A percentile compares a stretch with the other conserved stretches of the same genome.
Evolutionary conservation across 2,329 filamentous ascomycete species (phyloP).

Genomic region (Neonectria neomacrospora): DNA sequence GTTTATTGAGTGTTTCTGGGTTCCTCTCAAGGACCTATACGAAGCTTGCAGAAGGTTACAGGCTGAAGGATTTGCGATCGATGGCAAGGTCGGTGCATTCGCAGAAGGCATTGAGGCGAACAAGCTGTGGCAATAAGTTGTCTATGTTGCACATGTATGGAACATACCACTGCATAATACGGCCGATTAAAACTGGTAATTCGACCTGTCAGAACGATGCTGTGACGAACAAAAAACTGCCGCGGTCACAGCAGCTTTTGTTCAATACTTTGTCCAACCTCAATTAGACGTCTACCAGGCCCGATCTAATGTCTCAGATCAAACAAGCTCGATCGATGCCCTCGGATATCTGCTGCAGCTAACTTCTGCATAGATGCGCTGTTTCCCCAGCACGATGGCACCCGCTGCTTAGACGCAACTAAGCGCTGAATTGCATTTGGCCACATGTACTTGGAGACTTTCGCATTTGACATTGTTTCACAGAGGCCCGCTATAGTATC

Average conservation of each 20-base stretch:
- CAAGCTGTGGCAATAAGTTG: constrained; percentile 52
- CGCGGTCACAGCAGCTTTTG: not conserved
- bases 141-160: not conserved
- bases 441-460: not conserved
- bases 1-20: constrained; percentile 82
- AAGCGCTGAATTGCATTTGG: not conserved
- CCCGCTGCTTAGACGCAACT: constrained; percentile 1
- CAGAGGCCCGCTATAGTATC: not conserved
- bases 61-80: constrained; percentile 78
- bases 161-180: not conserved
- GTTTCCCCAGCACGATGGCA: not conserved
- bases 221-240: not conserved
- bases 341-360: not conserved
- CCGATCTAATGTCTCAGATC: not conserved
- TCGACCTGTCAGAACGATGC: not conserved
- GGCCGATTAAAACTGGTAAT: not conserved
- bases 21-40: constrained; percentile 73
- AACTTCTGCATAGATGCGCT: not conserved
- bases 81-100: constrained; percentile 80
- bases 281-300: not conserved
- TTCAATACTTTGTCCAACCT: not conserved
- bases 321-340: not conserved
- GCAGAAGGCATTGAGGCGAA: constrained; percentile 82
- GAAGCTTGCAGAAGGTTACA: constrained; percentile 74
- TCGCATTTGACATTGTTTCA: not conserved